Conservation (phyloP, 2,329 filamentous ascomycete species). For the Meredithiella fracta region DNA sequence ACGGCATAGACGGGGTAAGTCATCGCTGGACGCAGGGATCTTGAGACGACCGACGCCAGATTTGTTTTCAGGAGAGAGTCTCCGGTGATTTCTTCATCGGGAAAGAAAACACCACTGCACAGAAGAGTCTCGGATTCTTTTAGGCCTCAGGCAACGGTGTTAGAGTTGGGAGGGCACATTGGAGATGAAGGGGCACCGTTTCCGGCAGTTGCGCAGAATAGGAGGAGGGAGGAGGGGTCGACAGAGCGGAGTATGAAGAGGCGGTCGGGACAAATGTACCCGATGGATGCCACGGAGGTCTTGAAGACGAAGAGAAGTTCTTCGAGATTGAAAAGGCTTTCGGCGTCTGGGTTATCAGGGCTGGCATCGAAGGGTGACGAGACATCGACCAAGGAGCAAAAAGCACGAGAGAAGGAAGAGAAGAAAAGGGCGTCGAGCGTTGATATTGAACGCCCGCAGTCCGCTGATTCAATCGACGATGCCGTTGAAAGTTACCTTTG, state of each 20-base stretch:
- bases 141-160: conserved; percentile 1
- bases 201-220: conserved; percentile 48
- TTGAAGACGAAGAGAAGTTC: conserved; percentile 36
- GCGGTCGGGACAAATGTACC: conserved; percentile 30
- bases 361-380: background rate
- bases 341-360: conserved; percentile 20
- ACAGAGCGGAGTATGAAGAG: conserved; percentile 25
- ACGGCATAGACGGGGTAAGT: conserved; percentile 9
- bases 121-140: conserved; percentile 10
- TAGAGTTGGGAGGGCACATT: conserved; percentile 2
- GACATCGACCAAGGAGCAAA: background rate
- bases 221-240: conserved; percentile 32
- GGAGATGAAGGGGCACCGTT: conserved; percentile 52
- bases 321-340: conserved; percentile 42
- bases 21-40: conserved; percentile 8
- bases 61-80: background rate
- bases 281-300: conserved; percentile 31
- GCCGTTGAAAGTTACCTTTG: conserved; percentile 74
- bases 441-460: conserved; percentile 47
- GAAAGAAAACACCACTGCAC: background rate
- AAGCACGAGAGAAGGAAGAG: conserved; percentile 20
- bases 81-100: background rate
- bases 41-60: conserved; percentile 2
- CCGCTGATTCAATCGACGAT: conserved; percentile 73
- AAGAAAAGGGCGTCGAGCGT: conserved; percentile 14